These are phyloP conservation scores for Citropsis articulata DNA, from an alignment of 345 rosid species.

Conservation along the genomic window DNA sequence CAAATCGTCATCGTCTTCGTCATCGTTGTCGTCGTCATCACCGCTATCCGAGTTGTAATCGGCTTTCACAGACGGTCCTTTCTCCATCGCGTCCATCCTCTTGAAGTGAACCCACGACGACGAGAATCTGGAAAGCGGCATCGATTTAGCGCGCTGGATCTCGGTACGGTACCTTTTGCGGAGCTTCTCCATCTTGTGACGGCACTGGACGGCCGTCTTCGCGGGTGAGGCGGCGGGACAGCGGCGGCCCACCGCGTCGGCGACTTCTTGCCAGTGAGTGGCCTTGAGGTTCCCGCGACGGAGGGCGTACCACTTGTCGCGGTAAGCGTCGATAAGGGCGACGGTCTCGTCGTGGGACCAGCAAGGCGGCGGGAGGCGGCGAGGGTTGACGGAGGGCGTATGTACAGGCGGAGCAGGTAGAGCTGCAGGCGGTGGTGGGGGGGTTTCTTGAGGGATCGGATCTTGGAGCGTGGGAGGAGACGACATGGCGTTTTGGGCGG, in stretches of 20 bases:
- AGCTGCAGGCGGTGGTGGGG: conserved; percentile 21
- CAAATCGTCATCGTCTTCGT: conserved; percentile 43
- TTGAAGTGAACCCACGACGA: conserved; percentile 92
- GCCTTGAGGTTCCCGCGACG: conserved; percentile 94
- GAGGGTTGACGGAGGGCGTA: conserved; percentile 39
- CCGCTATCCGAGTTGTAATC: conserved; percentile 36
- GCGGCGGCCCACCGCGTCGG: conserved; percentile 51
- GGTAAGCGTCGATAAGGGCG: conserved; percentile 75
- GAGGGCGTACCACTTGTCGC: conserved; percentile 87
- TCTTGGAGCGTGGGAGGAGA: conserved; percentile 12
- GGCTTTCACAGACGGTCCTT: conserved; percentile 38
- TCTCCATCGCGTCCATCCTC: conserved; percentile 90
- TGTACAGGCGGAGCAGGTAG: conserved; percentile 13
- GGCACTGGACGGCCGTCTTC: conserved; percentile 90
- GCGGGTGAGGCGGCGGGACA: conserved; percentile 64
- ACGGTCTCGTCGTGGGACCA: conserved; percentile 90
- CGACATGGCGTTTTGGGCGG: conserved; percentile 19
- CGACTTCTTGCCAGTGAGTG: conserved; percentile 93
- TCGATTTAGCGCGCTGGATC: conserved; percentile 84
- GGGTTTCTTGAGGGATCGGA: conserved; percentile 2
- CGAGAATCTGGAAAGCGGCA: conserved; percentile 68
- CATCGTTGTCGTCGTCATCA: conserved; percentile 34
- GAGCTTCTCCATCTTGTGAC: conserved; percentile 99
- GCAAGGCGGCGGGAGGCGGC: conserved; percentile 94
- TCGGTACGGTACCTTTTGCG: conserved; percentile 83